Evolutionary conservation across 345 rosid genomes (phyloP).

Genomic region (Dimocarpus longan): DNA sequence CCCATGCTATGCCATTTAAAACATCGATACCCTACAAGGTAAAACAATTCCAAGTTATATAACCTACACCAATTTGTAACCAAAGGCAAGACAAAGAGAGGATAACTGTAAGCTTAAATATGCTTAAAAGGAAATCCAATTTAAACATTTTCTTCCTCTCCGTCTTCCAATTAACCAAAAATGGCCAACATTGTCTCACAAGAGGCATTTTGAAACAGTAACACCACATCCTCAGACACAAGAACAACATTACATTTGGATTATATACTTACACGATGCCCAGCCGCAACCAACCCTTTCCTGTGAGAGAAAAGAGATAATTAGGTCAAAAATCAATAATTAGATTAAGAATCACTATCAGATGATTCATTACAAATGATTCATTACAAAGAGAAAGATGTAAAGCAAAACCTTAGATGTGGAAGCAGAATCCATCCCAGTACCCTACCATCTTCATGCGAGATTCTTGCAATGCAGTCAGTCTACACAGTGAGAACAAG

Average conservation of each 20-base stretch:
- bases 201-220: background rate
- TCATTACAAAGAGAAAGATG: constrained; percentile 1
- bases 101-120: background rate
- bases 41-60: constrained; percentile 14
- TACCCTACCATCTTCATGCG: constrained; percentile 60
- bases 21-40: constrained; percentile 71
- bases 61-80: background rate
- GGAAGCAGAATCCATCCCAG: constrained; percentile 89
- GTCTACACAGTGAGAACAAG: constrained; percentile 48
- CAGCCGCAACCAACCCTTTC: constrained; percentile 58
- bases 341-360: background rate
- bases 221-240: background rate
- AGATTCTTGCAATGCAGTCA: constrained; percentile 92
- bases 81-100: background rate
- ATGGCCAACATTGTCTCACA: background rate
- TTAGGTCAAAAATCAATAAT: background rate
- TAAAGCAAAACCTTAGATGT: constrained; percentile 55
- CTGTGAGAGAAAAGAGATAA: constrained; percentile 38
- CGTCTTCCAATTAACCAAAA: background rate
- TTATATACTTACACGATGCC: constrained; percentile 53
- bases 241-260: background rate
- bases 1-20: constrained; percentile 97
- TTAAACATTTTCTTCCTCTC: background rate
- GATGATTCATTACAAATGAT: background rate
- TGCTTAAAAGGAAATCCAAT: background rate